Base-by-base conservation (phyloP, 2,329 filamentous ascomycete genomes). In the Penicillium sp. region DNA sequence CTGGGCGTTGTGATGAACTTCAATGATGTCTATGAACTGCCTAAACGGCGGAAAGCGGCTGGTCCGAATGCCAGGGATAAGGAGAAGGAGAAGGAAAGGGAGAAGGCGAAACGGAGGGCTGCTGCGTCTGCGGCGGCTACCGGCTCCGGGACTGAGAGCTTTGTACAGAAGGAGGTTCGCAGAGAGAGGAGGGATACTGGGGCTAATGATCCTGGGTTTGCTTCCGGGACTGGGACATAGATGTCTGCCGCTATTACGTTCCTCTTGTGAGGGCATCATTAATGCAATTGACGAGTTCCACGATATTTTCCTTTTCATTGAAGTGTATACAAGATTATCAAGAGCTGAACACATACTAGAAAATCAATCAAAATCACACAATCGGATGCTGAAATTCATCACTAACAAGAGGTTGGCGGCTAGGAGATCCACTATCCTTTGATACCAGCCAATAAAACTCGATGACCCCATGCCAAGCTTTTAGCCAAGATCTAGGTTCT, bases 1-100 rank as follows among this genome's bases (percentile, higher is more conserved):
- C 78, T 99, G 64, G 94, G 91, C 40, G 92, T 97, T 47, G 90
- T 94, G 41, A 97, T 99, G 91, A 99, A 97, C 77, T 99, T 97
- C 77, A 99, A 99, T 76, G 93, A 97, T 73, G 90, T 96, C 27
- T 97, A 97, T 75, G 85, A 90, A 75, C 90, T 91, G 15, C 84
- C 87, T 68, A 84, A 87, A 72, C 86, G 87, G 76, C 77, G 82
- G 58, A 69, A 72, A 38, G 68, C 71, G 41, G 57, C 68, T 15
- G 68, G 64, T 6, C 56, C 66, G 3, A 70, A 61, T 29, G 66
- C 70, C n/a, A 71, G 69, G 19, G 75, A 73, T 40, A 75, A 66
- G 52, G 69, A 74, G 46, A 70, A 62, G 50, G 62, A 65, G 41
- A 65, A 56, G 52, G 62, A 67, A 38, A 62, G 54, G 12, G 61